These are phyloP conservation scores for Galerina sulciceps DNA, from an alignment of 768 basidiomycete genomes.

Conservation along the genomic window DNA sequence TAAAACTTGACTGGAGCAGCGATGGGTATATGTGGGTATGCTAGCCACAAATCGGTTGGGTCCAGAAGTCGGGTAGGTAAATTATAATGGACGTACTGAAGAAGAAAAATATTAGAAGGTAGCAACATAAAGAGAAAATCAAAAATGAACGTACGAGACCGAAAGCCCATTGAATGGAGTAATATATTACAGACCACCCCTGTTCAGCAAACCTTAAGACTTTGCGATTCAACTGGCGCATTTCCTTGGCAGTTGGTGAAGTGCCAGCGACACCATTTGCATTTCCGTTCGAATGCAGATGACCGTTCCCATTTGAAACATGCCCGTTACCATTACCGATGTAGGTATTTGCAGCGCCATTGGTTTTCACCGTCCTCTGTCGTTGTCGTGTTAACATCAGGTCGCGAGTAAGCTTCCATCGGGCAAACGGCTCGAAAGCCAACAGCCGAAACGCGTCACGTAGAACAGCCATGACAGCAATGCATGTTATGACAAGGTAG, in stretches of 20 bases:
- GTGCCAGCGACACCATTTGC: conserved; percentile 33
- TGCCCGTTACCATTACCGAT: conserved; percentile 33
- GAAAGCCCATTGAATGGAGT: conserved; percentile 71
- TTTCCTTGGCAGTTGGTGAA: conserved; percentile 45
- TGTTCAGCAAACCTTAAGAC: conserved; percentile 94
- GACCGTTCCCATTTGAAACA: conserved; percentile 15
- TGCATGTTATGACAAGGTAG: conserved; percentile 81
- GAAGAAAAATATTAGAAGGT: conserved; percentile 8
- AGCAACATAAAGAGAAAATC: conserved; percentile 11
- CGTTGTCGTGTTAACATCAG: conserved; percentile 35
- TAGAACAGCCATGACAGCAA: conserved; percentile 84
- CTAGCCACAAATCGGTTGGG: conserved; percentile 71
- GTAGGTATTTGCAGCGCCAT: conserved; percentile 30
- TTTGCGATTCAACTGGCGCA: conserved; percentile 66
- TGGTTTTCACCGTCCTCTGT: conserved; percentile 20
- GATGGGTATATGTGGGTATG: conserved; percentile 83
- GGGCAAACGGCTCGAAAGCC: conserved; percentile 81
- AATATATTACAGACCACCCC: conserved; percentile 88
- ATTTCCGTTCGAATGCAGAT: conserved; percentile 21
- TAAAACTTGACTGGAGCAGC: conserved; percentile 88
- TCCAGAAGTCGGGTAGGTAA: conserved; percentile 70
- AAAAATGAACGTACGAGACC: conserved; percentile 74
- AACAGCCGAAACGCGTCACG: conserved; percentile 78
- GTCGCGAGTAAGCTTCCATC: conserved; percentile 70
- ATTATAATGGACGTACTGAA: conserved; percentile 79